A percentile compares a stretch with the other conserved stretches of the same genome.
These are phyloP conservation scores for Cladosporium sphaerospermum DNA, from an alignment of 2,329 filamentous ascomycete species.

Conservation along the genomic window DNA sequence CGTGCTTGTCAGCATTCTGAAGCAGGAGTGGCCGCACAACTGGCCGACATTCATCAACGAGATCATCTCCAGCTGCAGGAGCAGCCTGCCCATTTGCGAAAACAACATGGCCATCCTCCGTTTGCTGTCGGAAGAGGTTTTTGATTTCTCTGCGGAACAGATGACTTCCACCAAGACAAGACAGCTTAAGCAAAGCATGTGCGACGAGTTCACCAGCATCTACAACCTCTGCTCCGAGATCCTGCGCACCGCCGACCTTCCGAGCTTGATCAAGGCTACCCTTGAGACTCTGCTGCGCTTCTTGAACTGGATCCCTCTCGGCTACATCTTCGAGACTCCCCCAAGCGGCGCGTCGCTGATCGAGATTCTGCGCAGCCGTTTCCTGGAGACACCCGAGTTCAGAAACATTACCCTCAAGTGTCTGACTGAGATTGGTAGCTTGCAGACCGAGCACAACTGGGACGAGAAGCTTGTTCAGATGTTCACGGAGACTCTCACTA, in stretches of 20 bases:
- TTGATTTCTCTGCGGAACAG: conserved; percentile 96
- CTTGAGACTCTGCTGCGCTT: conserved; percentile 92
- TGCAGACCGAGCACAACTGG: conserved; percentile 81
- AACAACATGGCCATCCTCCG: conserved; percentile 99
- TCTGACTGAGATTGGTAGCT: conserved; percentile 89
- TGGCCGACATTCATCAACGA: conserved; percentile 99
- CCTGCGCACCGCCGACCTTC: conserved; percentile 78
- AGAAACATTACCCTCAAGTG: conserved; percentile 95
- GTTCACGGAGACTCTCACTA: conserved; percentile 95
- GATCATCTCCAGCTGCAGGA: conserved; percentile 93
- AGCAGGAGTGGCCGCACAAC: conserved; percentile 99
- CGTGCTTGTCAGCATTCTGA: conserved; percentile 92
- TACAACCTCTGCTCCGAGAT: conserved; percentile 97
- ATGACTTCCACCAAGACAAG: conserved; percentile 98
- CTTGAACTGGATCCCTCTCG: conserved; percentile 97
- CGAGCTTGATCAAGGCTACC: conserved; percentile 89
- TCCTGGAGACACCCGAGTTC: conserved; percentile 89
- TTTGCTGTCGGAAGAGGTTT: conserved; percentile 93
- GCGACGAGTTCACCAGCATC: conserved; percentile 95
- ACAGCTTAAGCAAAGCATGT: conserved; percentile 98
- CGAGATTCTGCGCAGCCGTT: conserved; percentile 85
- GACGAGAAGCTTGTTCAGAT: conserved; percentile 95
- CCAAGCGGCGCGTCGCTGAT: conserved; percentile 59
- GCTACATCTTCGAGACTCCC: conserved; percentile 97
- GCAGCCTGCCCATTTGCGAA: conserved; percentile 93